Evolutionary conservation across 345 rosid species (phyloP).

Genomic region (Pugionium dolabratum): DNA sequence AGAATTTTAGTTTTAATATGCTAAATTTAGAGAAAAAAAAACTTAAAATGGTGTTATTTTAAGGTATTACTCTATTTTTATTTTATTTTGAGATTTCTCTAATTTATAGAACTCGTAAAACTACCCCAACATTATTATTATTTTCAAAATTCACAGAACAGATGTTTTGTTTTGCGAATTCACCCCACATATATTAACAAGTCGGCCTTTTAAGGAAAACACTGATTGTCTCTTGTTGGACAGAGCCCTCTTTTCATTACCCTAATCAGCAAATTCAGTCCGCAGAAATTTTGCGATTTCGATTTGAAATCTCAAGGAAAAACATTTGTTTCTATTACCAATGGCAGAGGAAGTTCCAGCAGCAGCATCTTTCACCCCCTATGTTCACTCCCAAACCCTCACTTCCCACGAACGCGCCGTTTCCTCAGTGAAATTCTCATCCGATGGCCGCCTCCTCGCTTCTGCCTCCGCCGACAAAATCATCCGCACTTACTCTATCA

Average conservation of each 20-base stretch:
- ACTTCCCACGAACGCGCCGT: slow-evolving; percentile 64
- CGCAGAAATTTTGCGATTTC: slow-evolving; percentile 1
- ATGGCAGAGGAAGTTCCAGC: slow-evolving; percentile 38
- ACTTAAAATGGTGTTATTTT: too few species aligned
- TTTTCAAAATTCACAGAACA: too few species aligned
- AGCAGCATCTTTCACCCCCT: slow-evolving; percentile 55
- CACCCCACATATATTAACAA: neutral
- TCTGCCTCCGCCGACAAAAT: slow-evolving; percentile 89
- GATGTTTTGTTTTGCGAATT: neutral
- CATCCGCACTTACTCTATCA: slow-evolving; percentile 62
- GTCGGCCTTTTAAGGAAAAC: neutral
- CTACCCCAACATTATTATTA: too few species aligned
- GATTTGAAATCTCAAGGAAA: neutral
- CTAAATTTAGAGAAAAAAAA: too few species aligned
- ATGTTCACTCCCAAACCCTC: slow-evolving; percentile 74
- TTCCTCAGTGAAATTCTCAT: slow-evolving; percentile 85
- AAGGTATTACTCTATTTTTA: too few species aligned
- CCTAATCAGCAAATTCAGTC: slow-evolving; percentile 25
- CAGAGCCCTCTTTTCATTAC: slow-evolving; percentile 15
- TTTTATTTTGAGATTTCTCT: too few species aligned
- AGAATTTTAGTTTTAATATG: too few species aligned
- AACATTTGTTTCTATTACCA: neutral
- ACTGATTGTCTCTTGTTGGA: slow-evolving; percentile 7
- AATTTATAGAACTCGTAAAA: too few species aligned
- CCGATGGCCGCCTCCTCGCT: slow-evolving; percentile 83